Evolutionary conservation across 345 rosid species (phyloP).

Genomic region (Pelargonium nanum): DNA sequence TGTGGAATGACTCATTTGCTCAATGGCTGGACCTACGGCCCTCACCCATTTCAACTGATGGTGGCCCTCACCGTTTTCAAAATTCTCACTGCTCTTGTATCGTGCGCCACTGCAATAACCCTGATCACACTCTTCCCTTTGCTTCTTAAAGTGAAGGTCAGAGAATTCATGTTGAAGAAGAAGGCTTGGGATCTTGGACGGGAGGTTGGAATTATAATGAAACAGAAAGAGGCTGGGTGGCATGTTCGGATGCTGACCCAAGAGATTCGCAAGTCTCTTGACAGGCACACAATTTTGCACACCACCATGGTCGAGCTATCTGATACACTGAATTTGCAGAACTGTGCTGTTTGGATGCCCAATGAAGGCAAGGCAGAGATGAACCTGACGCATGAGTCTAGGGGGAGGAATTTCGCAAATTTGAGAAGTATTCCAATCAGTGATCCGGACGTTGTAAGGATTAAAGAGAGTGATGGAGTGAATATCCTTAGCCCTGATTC

Average conservation of each 20-base stretch:
- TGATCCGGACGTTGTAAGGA: constrained; percentile 58
- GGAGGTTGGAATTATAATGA: constrained; percentile 86
- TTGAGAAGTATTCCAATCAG: constrained; percentile 36
- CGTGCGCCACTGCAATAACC: constrained; percentile 91
- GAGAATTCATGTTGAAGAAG: constrained; percentile 88
- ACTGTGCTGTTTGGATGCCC: constrained; percentile 97
- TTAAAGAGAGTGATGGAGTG: constrained; percentile 53
- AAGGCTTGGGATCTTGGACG: constrained; percentile 82
- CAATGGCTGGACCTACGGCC: constrained; percentile 82
- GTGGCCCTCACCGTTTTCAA: constrained; percentile 85
- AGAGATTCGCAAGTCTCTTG: constrained; percentile 86
- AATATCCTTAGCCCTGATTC: constrained; percentile 49
- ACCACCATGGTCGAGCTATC: constrained; percentile 92
- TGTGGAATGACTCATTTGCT: constrained; percentile 97
- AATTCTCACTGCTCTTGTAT: constrained; percentile 85
- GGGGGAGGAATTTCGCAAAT: constrained; percentile 32
- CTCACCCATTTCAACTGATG: constrained; percentile 78
- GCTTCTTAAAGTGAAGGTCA: constrained; percentile 83
- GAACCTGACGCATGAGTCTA: constrained; percentile 64
- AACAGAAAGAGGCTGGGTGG: constrained; percentile 69
- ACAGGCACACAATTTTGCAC: constrained; percentile 68
- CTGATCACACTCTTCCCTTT: constrained; percentile 81
- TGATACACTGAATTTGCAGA: constrained; percentile 70
- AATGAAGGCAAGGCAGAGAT: constrained; percentile 45
- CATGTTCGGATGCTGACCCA: constrained; percentile 94